Percentiles rank a stretch among this genome's conserved stretches.
phyloP scores from a whole-genome alignment of 306 rosid genomes.

The Cucumis cinereus region DNA sequence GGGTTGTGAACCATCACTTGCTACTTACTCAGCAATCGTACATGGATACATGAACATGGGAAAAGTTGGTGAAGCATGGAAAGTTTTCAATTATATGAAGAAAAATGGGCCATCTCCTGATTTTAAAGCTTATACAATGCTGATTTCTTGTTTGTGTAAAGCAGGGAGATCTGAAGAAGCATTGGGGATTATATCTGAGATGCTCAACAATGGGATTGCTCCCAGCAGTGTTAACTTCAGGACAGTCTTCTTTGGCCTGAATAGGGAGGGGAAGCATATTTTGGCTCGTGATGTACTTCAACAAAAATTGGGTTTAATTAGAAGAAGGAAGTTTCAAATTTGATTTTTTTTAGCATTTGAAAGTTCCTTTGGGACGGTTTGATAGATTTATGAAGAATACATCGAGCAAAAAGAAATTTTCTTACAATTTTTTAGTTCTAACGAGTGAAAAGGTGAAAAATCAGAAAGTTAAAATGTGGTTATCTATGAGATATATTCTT shows the following conservation, averaged over 20 bases:
- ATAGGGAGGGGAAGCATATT: conserved; percentile 68
- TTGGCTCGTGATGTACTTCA: conserved; percentile 52
- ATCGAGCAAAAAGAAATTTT: not conserved
- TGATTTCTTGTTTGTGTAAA: conserved; percentile 51
- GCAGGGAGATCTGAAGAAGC: conserved; percentile 80
- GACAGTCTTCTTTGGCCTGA: conserved; percentile 59
- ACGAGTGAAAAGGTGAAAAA: not conserved
- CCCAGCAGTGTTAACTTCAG: conserved; percentile 69
- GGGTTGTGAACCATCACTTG: conserved; percentile 58
- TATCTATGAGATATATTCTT: not conserved
- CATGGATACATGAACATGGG: conserved; percentile 65
- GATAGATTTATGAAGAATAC: not conserved
- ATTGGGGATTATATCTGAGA: conserved; percentile 41
- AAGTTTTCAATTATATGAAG: conserved; percentile 50
- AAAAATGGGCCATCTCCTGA: conserved; percentile 70
- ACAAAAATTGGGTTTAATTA: conserved; percentile 37
- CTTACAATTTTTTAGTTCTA: not conserved
- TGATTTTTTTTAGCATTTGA: not conserved
- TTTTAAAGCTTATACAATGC: conserved; percentile 65
- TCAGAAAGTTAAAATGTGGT: not conserved
- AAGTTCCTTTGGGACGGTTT: not conserved
- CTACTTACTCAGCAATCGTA: conserved; percentile 56
- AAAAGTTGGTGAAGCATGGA: conserved; percentile 55
- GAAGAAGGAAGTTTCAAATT: conserved; percentile 41
- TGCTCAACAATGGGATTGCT: conserved; percentile 52